Evolutionary conservation across 2,329 filamentous ascomycete genomes (phyloP).

Genomic region (Mollisia scopiformis): DNA sequence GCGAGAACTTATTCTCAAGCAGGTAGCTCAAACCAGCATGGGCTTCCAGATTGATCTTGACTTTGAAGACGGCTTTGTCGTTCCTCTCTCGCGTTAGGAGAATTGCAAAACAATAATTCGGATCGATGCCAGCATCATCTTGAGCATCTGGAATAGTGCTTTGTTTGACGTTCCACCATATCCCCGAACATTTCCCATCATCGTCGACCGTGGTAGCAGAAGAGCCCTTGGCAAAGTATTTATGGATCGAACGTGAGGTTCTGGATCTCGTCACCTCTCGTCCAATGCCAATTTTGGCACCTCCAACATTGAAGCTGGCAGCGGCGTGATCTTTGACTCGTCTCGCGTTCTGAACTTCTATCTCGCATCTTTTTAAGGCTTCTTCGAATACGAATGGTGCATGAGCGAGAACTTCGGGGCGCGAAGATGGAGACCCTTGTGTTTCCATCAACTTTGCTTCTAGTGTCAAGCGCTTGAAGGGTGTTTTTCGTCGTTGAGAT

Average conservation of each 20-base stretch:
- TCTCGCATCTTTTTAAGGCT: background rate
- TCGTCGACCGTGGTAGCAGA: background rate
- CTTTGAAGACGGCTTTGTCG: background rate
- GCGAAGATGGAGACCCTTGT: background rate
- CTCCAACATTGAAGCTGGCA: background rate
- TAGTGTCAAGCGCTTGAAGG: background rate
- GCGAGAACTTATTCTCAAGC: background rate
- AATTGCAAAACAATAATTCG: constrained; percentile 5
- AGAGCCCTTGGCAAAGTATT: background rate
- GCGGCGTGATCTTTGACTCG: background rate
- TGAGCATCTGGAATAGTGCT: constrained; percentile 1
- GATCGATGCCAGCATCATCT: constrained; percentile 7
- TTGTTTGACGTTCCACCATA: constrained; percentile 10
- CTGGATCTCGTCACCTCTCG: background rate
- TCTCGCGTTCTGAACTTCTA: background rate
- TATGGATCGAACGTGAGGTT: background rate
- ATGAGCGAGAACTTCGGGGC: background rate
- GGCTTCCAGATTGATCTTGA: background rate
- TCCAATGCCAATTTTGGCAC: background rate
- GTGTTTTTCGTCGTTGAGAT: background rate
- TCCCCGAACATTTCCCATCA: background rate
- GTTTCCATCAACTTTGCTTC: background rate
- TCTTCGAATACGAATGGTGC: constrained; percentile 2
- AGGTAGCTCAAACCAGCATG: background rate
- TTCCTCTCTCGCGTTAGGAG: background rate